Percentiles rank a stretch among this genome's conserved stretches.
phyloP scores from a whole-genome alignment of 129 eudicot species.

The Pulicaria dysenterica region DNA sequence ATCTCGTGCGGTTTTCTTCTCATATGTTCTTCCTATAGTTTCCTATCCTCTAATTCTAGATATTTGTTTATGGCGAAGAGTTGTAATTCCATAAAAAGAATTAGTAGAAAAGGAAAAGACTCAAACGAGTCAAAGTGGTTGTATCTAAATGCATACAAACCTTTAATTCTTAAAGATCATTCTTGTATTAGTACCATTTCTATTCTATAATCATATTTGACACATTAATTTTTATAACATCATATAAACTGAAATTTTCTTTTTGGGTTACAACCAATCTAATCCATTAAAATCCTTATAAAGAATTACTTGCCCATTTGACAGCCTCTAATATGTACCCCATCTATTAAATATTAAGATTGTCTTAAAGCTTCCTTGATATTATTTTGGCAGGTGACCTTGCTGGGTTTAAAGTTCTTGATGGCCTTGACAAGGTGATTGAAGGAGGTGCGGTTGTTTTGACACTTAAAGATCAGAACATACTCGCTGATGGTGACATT shows the following conservation, averaged over 20 bases:
- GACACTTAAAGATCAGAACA: conserved; percentile 96
- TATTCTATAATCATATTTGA: no score
- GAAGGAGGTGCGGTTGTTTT: conserved; percentile 99
- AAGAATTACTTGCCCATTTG: no score
- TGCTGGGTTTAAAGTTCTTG: conserved; percentile 90
- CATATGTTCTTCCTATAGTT: background rate
- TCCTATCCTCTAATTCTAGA: background rate
- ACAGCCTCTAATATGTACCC: no score
- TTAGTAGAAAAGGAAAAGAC: background rate
- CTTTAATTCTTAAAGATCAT: no score
- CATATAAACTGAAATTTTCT: no score
- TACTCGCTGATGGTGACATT: conserved; percentile 88
- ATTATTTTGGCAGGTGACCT: conserved; percentile 53
- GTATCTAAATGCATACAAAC: no score
- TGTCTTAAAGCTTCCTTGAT: background rate
- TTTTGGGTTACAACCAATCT: background rate
- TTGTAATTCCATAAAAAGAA: conserved; percentile 1
- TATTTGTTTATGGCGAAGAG: background rate
- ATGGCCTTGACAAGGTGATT: conserved; percentile 94
- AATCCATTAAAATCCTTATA: background rate
- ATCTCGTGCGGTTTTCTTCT: conserved; percentile 45
- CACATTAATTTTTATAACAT: no score
- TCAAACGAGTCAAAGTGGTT: background rate
- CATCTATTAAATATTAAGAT: conserved; percentile 13
- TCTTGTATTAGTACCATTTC: no score